Percentiles rank a stretch among this genome's conserved stretches.
Conservation (phyloP, 768 basidiomycete genomes). For the Pilatotrama ljubarskyi region DNA sequence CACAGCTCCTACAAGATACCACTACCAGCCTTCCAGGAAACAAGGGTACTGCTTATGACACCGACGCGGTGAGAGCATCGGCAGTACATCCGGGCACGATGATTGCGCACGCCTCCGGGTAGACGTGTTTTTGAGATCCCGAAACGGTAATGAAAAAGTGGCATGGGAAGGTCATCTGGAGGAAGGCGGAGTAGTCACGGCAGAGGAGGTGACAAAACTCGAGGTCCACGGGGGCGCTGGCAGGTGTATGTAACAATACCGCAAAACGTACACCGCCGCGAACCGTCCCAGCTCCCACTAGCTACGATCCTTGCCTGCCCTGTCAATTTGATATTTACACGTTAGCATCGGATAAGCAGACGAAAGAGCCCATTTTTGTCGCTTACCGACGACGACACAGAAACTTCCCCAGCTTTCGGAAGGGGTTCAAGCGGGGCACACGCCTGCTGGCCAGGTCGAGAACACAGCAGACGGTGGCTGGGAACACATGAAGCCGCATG, state of each 20-base stretch:
- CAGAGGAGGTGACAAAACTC: not conserved
- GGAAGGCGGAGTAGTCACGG: not conserved
- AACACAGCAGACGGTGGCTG: not conserved
- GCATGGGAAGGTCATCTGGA: slow-evolving; percentile 1
- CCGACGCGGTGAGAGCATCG: not conserved
- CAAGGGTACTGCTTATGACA: slow-evolving; percentile 7
- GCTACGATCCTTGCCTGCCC: not conserved
- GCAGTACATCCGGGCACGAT: slow-evolving; percentile 5
- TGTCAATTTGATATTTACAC: not conserved
- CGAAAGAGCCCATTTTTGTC: not conserved
- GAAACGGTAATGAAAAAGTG: slow-evolving; percentile 12
- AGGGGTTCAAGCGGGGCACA: not conserved
- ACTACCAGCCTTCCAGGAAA: not conserved
- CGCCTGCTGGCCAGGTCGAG: not conserved
- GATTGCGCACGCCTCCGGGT: slow-evolving; percentile 2
- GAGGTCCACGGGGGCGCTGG: not conserved
- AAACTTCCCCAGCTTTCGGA: not conserved
- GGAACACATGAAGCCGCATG: not conserved
- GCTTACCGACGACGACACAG: not conserved
- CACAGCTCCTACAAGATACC: not conserved
- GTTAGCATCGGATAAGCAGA: not conserved
- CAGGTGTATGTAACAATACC: slow-evolving; percentile 3
- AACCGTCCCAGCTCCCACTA: not conserved
- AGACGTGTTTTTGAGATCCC: not conserved
- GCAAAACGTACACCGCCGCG: not conserved